Conservation (phyloP, 305 asterid species). For the Fraxinus sp. region DNA sequence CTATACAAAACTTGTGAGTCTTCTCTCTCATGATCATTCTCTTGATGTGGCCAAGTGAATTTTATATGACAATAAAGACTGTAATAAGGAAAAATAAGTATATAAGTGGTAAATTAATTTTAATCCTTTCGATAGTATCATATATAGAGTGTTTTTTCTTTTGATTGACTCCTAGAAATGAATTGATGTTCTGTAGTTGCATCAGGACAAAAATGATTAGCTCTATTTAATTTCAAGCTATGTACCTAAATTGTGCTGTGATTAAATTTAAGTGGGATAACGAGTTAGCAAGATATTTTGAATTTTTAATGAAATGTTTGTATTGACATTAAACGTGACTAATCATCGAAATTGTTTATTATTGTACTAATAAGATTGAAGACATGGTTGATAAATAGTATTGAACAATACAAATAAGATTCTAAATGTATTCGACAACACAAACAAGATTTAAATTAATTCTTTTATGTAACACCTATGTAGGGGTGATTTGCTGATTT, state of each 20-base stretch:
- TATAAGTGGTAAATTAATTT: not conserved
- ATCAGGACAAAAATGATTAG: not conserved
- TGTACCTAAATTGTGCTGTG: not conserved
- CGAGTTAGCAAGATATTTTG: not conserved
- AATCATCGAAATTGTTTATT: not conserved
- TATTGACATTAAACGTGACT: not conserved
- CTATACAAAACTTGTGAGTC: slow-evolving; percentile 82
- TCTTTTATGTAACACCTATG: not conserved
- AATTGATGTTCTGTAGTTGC: not conserved
- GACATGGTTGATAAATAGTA: not conserved
- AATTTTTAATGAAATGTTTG: not conserved
- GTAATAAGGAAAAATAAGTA: not conserved
- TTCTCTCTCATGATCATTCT: slow-evolving; percentile 18
- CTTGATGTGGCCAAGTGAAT: not conserved
- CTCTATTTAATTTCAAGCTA: not conserved
- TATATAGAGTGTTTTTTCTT: not conserved
- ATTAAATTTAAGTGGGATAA: not conserved
- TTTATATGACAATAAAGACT: not conserved
- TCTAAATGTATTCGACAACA: not conserved
- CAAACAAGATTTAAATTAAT: not conserved
- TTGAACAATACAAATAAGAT: not conserved
- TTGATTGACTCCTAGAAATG: not conserved
- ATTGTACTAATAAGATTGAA: not conserved
- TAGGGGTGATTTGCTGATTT: not conserved
- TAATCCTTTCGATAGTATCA: not conserved